A percentile compares a stretch with the other conserved stretches of the same genome.
These are phyloP conservation scores for Vitis riparia DNA, from an alignment of 164 flowering plant species.

Conservation along the genomic window DNA sequence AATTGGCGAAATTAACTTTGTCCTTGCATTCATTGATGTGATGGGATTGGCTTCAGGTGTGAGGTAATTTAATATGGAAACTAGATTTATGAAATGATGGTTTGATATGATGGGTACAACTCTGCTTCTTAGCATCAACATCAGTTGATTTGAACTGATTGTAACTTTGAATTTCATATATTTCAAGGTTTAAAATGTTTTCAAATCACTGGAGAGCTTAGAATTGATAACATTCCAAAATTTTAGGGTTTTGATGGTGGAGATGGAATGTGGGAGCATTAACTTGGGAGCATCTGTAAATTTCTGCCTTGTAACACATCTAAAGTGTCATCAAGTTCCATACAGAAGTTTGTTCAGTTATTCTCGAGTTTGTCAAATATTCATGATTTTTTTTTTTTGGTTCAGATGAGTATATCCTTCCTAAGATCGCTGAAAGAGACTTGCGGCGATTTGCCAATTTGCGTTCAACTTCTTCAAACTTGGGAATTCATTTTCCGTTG, in stretches of 20 bases:
- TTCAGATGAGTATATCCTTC: conserved; percentile 90
- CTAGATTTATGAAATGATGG: too few species aligned
- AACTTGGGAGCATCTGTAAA: background rate
- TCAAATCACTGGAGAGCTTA: background rate
- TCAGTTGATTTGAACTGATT: too few species aligned
- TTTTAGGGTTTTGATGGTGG: background rate
- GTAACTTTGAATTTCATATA: too few species aligned
- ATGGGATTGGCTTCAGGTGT: too few species aligned
- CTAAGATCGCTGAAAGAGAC: conserved; percentile 90
- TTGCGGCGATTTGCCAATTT: conserved; percentile 72
- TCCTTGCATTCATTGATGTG: too few species aligned
- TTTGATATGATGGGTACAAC: too few species aligned
- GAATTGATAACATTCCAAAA: background rate
- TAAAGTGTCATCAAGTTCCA: background rate
- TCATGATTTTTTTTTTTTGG: conserved; percentile 1
- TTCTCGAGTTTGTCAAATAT: background rate
- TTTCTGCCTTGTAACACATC: background rate
- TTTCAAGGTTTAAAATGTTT: background rate
- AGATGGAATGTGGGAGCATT: background rate
- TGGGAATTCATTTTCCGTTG: conserved; percentile 55
- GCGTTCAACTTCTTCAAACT: conserved; percentile 50
- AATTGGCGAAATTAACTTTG: background rate
- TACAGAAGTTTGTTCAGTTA: background rate
- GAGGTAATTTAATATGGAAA: too few species aligned
- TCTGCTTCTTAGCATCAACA: too few species aligned